phyloP scores from a whole-genome alignment of 148 eudicot genomes.

The Amaranthus palmeri region DNA sequence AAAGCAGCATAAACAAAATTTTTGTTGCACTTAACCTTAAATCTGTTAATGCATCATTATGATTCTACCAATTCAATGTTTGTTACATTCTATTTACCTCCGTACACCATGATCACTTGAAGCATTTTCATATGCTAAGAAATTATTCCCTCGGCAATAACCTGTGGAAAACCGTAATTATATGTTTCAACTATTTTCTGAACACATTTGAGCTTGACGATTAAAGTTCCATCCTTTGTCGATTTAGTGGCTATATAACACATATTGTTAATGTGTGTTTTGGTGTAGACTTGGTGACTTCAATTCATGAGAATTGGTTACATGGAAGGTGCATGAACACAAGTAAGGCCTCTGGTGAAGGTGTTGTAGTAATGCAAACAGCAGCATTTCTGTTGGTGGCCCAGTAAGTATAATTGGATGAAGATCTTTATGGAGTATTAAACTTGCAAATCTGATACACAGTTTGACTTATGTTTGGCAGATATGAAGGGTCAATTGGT shows the following conservation, averaged over 20 bases:
- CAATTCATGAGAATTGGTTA: conserved; percentile 88
- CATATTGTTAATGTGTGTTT: not conserved
- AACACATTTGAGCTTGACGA: not conserved
- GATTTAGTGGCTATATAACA: not conserved
- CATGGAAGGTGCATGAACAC: conserved; percentile 82
- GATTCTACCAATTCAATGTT: not conserved
- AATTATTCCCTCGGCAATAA: not conserved
- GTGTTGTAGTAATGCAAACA: conserved; percentile 70
- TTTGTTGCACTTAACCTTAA: not conserved
- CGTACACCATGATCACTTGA: not conserved
- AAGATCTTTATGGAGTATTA: too few species aligned
- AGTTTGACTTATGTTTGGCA: conserved; percentile 12
- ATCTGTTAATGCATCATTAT: not conserved
- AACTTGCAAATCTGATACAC: too few species aligned
- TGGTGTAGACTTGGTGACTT: conserved; percentile 72
- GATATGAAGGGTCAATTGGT: conserved; percentile 90
- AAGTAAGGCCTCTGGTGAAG: conserved; percentile 76
- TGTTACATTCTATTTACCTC: not conserved
- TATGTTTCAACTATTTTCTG: not conserved
- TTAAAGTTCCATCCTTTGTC: not conserved
- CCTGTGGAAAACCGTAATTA: not conserved
- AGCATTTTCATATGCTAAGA: not conserved
- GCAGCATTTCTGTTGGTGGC: conserved; percentile 70
- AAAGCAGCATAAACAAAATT: not conserved
- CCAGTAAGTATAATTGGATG: conserved; percentile 41